Evolutionary conservation across 768 basidiomycete genomes (phyloP), one percentile per base, ranked within the genome.

Genomic region (Lactarius pseudohatsudake): DNA sequence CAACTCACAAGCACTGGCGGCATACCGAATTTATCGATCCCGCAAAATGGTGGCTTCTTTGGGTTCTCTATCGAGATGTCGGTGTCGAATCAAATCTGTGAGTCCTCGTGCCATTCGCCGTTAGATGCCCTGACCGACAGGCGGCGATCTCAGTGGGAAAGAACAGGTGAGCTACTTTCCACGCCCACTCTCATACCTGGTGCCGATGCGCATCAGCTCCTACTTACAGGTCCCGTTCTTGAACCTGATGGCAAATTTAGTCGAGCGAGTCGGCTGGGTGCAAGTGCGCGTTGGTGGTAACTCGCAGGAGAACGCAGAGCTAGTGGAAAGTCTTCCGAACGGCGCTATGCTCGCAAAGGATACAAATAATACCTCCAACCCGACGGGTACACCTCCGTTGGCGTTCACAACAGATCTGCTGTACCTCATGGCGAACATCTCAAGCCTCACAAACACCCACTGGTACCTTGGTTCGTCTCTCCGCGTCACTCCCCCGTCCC

Each of bases 11-110:
- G 72, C 10, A 60, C 20, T 0, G 65, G 64, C 1, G 69, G 69
- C 43, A 64, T 76, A 26, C 55, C 65, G 0, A 76, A 75, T 6
- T 69, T 86, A 40, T 81, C 80, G 0, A 80, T 81, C 38, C 74
- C 76, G 2, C 77, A 80, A 59, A 74, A 74, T 36, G 87, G 86
- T 16, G 81, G 83, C 11, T 91, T 91, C 71, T 81, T 86, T 60
- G 90, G 89, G 2, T 90, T 92, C 72, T 90, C 87, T 2, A 82
- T 93, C 41, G 90, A 92, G 75, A 82, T 90, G 80, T 90, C 89
- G 38, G 86, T 92, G 7, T 80, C 86, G 15, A 84, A 83, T 62
- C 84, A 85, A 79, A 80, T 90, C 67, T 76, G 88, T 89, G 75
- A 77, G 86, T 84, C 34, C 15, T 47, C 26, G 1, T 34, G 1